phyloP scores from a whole-genome alignment of 2,329 filamentous ascomycete genomes.

The Xylariaceae sp. region DNA sequence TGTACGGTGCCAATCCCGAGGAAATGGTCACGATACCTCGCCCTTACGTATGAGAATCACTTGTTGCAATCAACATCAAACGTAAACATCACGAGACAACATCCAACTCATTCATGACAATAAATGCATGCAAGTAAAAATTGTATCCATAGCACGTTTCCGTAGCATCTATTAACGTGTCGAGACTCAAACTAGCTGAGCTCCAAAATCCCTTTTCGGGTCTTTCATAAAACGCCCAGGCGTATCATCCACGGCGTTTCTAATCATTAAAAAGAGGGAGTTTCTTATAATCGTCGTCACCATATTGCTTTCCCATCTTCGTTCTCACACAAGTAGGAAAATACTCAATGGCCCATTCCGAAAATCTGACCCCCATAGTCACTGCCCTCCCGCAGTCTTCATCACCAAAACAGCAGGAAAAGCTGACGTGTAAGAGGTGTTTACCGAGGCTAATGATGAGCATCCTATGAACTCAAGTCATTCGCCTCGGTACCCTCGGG shows the following conservation, averaged over 20 bases:
- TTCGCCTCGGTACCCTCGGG: slow-evolving; percentile 48
- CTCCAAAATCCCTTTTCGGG: not conserved
- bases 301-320: not conserved
- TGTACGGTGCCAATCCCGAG: too few species aligned
- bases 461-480: slow-evolving; percentile 25
- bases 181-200: slow-evolving; percentile 19
- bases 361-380: not conserved
- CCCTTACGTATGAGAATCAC: too few species aligned
- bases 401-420: too few species aligned
- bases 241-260: not conserved
- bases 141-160: slow-evolving; percentile 4
- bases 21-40: too few species aligned
- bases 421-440: not conserved
- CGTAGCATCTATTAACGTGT: slow-evolving; percentile 3
- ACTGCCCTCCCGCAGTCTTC: not conserved
- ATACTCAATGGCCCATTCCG: not conserved
- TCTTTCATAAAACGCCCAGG: not conserved
- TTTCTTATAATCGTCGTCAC: not conserved
- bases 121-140: not conserved
- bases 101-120: not conserved
- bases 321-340: not conserved
- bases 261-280: not conserved
- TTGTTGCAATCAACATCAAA: not conserved
- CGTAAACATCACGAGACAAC: not conserved
- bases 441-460: not conserved